Percentiles rank a stretch among this genome's conserved stretches.
Evolutionary conservation across 495 filamentous ascomycete genomes (phyloP).

Genomic region (Neurospora sp.): DNA sequence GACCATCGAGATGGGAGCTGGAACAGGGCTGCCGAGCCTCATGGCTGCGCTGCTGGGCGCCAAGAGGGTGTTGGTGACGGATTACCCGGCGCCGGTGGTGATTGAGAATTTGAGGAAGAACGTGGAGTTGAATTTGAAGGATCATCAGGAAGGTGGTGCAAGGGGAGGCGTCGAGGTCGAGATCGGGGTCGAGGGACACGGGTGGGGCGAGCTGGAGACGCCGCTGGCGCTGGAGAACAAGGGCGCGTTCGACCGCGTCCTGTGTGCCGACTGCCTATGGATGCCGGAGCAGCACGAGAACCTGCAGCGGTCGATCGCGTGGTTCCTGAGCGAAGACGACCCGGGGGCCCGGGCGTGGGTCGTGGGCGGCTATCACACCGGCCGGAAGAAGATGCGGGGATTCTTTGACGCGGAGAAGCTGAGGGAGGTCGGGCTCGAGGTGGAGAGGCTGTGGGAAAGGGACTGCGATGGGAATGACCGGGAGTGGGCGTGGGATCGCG

Average conservation of each 20-base stretch:
- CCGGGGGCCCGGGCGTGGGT: slow-evolving; percentile 50
- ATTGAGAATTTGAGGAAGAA: slow-evolving; percentile 53
- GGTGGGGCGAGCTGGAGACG: slow-evolving; percentile 58
- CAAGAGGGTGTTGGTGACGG: slow-evolving; percentile 52
- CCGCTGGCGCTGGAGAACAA: slow-evolving; percentile 40
- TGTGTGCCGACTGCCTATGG: slow-evolving; percentile 82
- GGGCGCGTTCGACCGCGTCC: slow-evolving; percentile 52
- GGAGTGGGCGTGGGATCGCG: slow-evolving; percentile 54
- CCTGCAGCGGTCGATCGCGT: slow-evolving; percentile 55
- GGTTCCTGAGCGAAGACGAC: slow-evolving; percentile 48
- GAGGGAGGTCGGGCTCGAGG: slow-evolving; percentile 46
- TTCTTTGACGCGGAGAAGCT: slow-evolving; percentile 61
- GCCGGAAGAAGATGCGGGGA: slow-evolving; percentile 53
- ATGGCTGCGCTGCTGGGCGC: slow-evolving; percentile 56
- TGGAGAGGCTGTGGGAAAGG: slow-evolving; percentile 65
- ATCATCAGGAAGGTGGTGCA: slow-evolving; percentile 3
- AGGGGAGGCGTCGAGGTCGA: slow-evolving; percentile 27
- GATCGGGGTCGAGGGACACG: slow-evolving; percentile 51
- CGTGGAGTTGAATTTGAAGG: slow-evolving; percentile 26
- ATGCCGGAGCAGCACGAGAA: slow-evolving; percentile 69
- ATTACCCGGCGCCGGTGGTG: slow-evolving; percentile 64
- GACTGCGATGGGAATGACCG: slow-evolving; percentile 59
- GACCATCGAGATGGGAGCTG: slow-evolving; percentile 48
- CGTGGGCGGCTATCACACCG: slow-evolving; percentile 78
- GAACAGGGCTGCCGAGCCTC: slow-evolving; percentile 66